Percentiles rank a stretch among this genome's conserved stretches.
Conservation (phyloP, 2,329 filamentous ascomycete genomes). For the Lasiodiplodia sp. region DNA sequence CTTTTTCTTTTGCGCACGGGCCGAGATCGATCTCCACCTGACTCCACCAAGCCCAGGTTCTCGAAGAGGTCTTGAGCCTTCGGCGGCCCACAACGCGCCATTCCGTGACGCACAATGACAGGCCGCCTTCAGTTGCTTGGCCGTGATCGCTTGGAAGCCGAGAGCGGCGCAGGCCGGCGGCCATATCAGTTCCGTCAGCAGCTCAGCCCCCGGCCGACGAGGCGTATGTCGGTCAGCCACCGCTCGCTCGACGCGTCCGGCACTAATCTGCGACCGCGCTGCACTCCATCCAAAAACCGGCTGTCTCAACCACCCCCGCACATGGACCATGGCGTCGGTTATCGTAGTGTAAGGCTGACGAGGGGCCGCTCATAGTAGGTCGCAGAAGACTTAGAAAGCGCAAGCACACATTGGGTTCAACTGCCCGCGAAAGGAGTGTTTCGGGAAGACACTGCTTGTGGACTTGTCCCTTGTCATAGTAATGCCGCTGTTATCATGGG, state of each 20-base stretch:
- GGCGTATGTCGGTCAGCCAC: constrained; percentile 37
- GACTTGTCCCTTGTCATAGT: constrained; percentile 2
- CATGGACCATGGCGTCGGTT: constrained; percentile 2
- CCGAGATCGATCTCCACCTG: constrained; percentile 29
- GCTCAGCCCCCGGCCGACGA: background rate
- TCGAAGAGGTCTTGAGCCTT: constrained; percentile 35
- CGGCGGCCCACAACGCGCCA: constrained; percentile 35
- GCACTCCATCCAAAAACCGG: background rate
- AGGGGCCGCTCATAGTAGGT: constrained; percentile 15
- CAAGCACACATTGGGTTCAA: constrained; percentile 1
- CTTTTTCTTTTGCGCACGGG: constrained; percentile 25
- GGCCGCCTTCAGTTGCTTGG: constrained; percentile 34
- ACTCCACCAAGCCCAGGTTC: constrained; percentile 32
- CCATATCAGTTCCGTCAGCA: constrained; percentile 33
- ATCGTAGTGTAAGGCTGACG: constrained; percentile 33
- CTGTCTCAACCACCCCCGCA: constrained; percentile 17
- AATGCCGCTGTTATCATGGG: background rate
- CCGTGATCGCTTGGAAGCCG: constrained; percentile 32
- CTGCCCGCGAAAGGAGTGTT: too few species aligned
- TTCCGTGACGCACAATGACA: constrained; percentile 38
- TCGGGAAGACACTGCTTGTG: too few species aligned
- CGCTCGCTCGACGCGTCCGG: constrained; percentile 33
- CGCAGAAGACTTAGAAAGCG: too few species aligned
- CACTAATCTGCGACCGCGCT: background rate
- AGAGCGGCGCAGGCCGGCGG: constrained; percentile 31